These are phyloP conservation scores for Penicillium coprophilum DNA, from an alignment of 495 filamentous ascomycete genomes.

Conservation along the genomic window DNA sequence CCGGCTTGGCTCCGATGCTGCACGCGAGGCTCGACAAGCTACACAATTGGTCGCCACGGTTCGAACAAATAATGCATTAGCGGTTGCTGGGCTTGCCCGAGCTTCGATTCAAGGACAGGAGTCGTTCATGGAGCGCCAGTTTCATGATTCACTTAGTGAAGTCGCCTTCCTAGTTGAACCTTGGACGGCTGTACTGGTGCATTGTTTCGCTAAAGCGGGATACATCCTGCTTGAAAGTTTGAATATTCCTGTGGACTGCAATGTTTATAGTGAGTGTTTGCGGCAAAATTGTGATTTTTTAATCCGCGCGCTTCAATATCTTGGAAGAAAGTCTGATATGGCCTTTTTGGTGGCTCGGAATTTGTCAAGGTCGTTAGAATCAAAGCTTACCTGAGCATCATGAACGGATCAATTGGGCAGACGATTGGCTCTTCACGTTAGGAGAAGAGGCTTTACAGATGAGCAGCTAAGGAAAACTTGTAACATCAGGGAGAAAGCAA, in stretches of 20 bases:
- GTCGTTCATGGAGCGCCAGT: slow-evolving; percentile 9
- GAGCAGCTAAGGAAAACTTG: no score
- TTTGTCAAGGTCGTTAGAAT: slow-evolving; percentile 16
- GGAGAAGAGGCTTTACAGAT: no score
- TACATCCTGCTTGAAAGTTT: slow-evolving; percentile 29
- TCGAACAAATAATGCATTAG: slow-evolving; percentile 32
- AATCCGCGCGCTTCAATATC: slow-evolving; percentile 39
- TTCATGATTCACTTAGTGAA: slow-evolving; percentile 30
- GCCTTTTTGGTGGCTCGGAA: slow-evolving; percentile 27
- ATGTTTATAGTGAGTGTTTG: slow-evolving; percentile 15
- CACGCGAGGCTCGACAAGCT: slow-evolving; percentile 28
- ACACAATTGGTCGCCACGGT: slow-evolving; percentile 29
- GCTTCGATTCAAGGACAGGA: slow-evolving; percentile 28
- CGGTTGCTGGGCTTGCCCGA: slow-evolving; percentile 39
- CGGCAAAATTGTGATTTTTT: slow-evolving; percentile 31
- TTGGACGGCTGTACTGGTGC: slow-evolving; percentile 46
- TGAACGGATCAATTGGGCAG: neutral
- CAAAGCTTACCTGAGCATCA: slow-evolving; percentile 1
- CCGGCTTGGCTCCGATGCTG: slow-evolving; percentile 21
- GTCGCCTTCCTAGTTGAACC: slow-evolving; percentile 47
- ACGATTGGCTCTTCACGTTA: no score
- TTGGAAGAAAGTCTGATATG: slow-evolving; percentile 50
- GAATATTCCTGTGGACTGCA: neutral
- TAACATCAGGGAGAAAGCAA: no score
- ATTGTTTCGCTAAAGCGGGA: slow-evolving; percentile 43